Evolutionary conservation across 176 grass and related monocot species (phyloP).

Genomic region (Zea luxurians): DNA sequence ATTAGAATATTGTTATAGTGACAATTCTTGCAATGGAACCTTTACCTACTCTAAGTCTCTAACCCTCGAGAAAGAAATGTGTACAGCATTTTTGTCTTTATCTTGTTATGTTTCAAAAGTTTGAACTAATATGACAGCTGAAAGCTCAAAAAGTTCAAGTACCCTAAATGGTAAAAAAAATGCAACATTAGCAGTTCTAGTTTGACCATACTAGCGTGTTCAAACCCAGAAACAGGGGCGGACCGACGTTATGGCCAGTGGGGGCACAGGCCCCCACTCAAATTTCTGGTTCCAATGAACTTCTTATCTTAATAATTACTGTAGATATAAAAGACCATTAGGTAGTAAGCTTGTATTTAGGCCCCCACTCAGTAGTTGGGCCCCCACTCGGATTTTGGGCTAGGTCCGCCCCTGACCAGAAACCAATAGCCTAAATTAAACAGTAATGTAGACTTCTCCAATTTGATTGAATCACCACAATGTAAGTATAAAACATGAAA

Average conservation of each 20-base stretch:
- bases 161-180: slow-evolving; percentile 6
- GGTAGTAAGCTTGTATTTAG: too few relatives aligned
- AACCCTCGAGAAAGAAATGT: not conserved
- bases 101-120: slow-evolving; percentile 22
- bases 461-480: slow-evolving; percentile 12
- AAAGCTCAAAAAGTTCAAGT: not conserved
- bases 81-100: not conserved
- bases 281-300: too few relatives aligned
- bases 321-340: too few relatives aligned
- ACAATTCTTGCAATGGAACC: slow-evolving; percentile 1
- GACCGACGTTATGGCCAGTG: too few relatives aligned
- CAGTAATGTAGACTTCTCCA: not conserved
- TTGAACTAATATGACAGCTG: not conserved
- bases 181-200: not conserved
- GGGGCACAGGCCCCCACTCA: too few relatives aligned
- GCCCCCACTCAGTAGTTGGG: too few relatives aligned
- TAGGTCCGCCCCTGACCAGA: not conserved
- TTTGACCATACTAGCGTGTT: slow-evolving; percentile 4
- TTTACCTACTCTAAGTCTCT: not conserved
- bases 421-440: not conserved
- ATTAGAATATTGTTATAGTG: slow-evolving; percentile 1
- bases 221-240: not conserved
- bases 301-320: too few relatives aligned
- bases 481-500: not conserved
- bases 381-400: too few relatives aligned